Evolutionary conservation across 441 rosid genomes (phyloP), one percentile per base, ranked within the genome.

Genomic region (Viola pubescens): DNA sequence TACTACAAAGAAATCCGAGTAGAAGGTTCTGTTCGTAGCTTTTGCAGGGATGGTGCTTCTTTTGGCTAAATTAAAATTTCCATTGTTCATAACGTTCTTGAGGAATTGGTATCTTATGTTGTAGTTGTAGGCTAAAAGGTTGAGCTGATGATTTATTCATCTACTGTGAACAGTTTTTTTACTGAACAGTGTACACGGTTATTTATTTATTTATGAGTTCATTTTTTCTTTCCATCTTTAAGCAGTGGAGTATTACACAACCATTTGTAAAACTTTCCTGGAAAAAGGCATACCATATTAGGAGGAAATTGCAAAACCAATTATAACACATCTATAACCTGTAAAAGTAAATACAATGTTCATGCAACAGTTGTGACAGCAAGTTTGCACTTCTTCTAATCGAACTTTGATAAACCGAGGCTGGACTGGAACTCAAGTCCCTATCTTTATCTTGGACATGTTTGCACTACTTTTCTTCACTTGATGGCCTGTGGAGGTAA

Each of bases 1-100:
- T 37, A 37, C 71, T 48, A 55, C 80, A 6, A 67, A 73, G 67
- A 86, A 88, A 71, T 67, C 80, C 41, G 79, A 84, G 48, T 84
- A 79, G 79, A 50, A 54, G 48, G 60, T 53, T 4, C 58, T 40
- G 37, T 48, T 26, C 56, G 49, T 34, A 26, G 52, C 63, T 54
- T 40, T 10, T 46, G 4, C 10, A 40, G 56, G 55, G 60, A 34
- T 55, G 8, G 12, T 6, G 26, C 42, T 64, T 41, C 37, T 43
- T 4, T 3, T 54, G 34, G 4, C 39, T 19, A 2, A 53, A 64
- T 34, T 5, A 48, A 56, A 12, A 8, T 4, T 6, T 13, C 2
- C 58, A 50, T 57, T 56, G 58, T 56, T 54, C 65, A 70, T 66
- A 66, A 52, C 63, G 64, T 71, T 71, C 58, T 62, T 52, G 60